These are phyloP conservation scores for Candida yuanshanica DNA, from an alignment of 805 yeast species.

Conservation along the genomic window DNA sequence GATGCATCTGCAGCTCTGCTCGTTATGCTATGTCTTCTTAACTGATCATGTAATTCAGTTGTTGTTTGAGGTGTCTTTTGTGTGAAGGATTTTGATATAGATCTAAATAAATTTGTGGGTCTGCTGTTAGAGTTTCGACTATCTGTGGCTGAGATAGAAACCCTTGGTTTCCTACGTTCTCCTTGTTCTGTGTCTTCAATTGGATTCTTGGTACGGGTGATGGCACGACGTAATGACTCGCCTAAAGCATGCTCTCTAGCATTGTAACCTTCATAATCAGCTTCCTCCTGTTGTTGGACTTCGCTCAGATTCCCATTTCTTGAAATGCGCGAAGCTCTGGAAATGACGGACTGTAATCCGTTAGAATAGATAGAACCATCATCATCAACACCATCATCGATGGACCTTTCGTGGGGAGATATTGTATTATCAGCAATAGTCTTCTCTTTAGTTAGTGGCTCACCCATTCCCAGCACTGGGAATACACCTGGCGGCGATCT, in stretches of 20 bases:
- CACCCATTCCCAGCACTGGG: conserved; percentile 77
- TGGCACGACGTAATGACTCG: conserved; percentile 27
- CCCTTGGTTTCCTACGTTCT: neutral
- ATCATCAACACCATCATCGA: conserved; percentile 13
- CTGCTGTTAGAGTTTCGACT: neutral
- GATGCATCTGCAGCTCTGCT: conserved; percentile 36
- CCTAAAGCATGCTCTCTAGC: conserved; percentile 31
- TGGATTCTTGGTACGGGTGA: conserved; percentile 15
- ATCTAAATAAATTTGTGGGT: conserved; percentile 12
- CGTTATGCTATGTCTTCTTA: conserved; percentile 35
- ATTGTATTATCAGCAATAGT: conserved; percentile 41
- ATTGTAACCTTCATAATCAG: conserved; percentile 25
- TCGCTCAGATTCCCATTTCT: conserved; percentile 8
- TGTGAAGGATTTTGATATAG: conserved; percentile 17
- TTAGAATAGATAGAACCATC: neutral
- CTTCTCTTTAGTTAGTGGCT: conserved; percentile 49
- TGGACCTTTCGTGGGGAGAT: neutral
- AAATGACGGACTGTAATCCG: conserved; percentile 1
- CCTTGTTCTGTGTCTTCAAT: neutral
- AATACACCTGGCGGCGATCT: conserved; percentile 73
- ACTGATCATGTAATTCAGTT: conserved; percentile 26
- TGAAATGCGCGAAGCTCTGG: conserved; percentile 11
- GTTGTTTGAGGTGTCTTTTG: conserved; percentile 20
- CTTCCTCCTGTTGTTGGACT: conserved; percentile 23
- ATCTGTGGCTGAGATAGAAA: neutral